Evolutionary conservation across 441 rosid genomes (phyloP), one percentile per base, ranked within the genome.

Genomic region (Erodium trifolium): DNA sequence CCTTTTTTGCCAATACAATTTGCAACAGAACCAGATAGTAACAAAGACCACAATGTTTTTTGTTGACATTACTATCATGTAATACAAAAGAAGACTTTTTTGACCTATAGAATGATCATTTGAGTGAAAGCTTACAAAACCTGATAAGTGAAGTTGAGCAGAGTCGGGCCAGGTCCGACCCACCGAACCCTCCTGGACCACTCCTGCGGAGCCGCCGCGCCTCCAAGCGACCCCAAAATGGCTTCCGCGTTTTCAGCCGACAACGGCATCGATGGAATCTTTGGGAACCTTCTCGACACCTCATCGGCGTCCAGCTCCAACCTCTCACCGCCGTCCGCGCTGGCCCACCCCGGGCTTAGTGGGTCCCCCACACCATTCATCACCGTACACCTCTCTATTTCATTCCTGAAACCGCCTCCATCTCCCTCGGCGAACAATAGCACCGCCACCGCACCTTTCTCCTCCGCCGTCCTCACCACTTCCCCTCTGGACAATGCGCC

Each of bases 301-400:
- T 75, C 81, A 18, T 69, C 78, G 69, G 88, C 92, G 10, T 86
- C 92, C 60, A 81, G 69, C 5, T 78, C 81, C 72, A 94, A 68
- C 60, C 83, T 80, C 79, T 94, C 98, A 3, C 96, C 93, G 41
- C 82, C 91, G 2, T 79, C 85, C 55, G 83, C 83, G 70, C 83
- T 90, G 60, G 89, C 88, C 97, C 96, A 94, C 37, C 99, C 99
- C 5, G 99, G 99, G 65, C 77, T 90, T 27, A 85, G 71, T 67
- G 97, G 97, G 87, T 94, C 99, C 77, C 99, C 99, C 31, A 90
- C 75, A 5, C 96, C 99, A 70, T 82, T 86, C 96, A 90, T 94
- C 17, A 90, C 98, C 12, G 99, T 92, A 47, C 98, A 97, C 78
- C 99, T 85, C 79, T 94, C 99, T 16, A 86, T 77, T 16, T 96